phyloP scores from a whole-genome alignment of 2,329 filamentous ascomycete genomes.

The Fusarium tjaetaba region DNA sequence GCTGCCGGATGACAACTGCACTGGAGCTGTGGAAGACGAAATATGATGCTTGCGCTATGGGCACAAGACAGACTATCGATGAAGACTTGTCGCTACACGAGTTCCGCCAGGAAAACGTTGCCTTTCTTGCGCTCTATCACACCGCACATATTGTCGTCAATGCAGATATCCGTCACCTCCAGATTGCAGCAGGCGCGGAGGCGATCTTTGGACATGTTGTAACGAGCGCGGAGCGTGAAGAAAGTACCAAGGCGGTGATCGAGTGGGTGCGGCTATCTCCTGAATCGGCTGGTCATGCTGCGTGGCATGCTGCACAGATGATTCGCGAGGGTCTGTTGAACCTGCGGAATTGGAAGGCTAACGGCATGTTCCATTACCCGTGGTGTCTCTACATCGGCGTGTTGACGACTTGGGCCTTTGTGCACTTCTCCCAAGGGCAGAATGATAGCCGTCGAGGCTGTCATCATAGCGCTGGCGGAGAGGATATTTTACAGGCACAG shows the following conservation, averaged over 20 bases:
- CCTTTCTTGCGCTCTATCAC: not conserved
- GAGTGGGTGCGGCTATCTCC: not conserved
- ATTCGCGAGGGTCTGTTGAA: not conserved
- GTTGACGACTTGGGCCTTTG: not conserved
- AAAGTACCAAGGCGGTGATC: not conserved
- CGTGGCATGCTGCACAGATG: not conserved
- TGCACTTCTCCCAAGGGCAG: not conserved
- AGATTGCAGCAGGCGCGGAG: not conserved
- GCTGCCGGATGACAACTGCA: not conserved
- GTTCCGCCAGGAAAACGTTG: not conserved
- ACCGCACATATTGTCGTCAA: not conserved
- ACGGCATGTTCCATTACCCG: not conserved
- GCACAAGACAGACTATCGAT: fast-evolving
- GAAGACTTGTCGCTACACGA: not conserved
- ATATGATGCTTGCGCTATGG: not conserved
- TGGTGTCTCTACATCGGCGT: not conserved
- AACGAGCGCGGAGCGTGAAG: not conserved
- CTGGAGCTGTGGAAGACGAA: not conserved
- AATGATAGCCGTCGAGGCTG: fast-evolving
- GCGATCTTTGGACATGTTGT: not conserved
- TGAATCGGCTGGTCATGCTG: not conserved
- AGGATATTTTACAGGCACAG: not conserved
- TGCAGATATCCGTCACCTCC: not conserved
- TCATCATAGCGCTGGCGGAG: not conserved
- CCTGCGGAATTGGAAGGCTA: not conserved